A percentile compares a stretch with the other conserved stretches of the same genome.
Evolutionary conservation across 257 asterid species (phyloP).

Genomic region (Gentiana macrophylla): DNA sequence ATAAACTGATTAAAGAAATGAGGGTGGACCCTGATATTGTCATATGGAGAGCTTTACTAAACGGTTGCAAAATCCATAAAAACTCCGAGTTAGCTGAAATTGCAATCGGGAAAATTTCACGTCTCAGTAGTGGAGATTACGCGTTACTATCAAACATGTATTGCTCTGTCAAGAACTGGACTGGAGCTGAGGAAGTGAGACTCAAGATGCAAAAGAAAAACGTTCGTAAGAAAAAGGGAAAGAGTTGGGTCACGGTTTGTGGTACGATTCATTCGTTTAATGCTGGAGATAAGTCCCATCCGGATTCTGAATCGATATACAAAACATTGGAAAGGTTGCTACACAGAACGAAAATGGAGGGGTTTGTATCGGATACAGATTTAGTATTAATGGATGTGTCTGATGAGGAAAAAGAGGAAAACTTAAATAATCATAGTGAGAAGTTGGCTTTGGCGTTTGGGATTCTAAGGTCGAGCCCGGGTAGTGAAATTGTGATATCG

Average conservation of each 20-base stretch:
- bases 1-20: conserved; percentile 48
- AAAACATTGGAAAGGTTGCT: conserved; percentile 43
- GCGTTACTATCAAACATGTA: conserved; percentile 56
- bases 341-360: conserved; percentile 41
- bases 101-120: conserved; percentile 34
- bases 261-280: conserved; percentile 49
- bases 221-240: conserved; percentile 50
- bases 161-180: conserved; percentile 58
- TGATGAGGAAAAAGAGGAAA: conserved; percentile 79
- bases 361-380: conserved; percentile 33
- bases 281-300: conserved; percentile 55
- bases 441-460: conserved; percentile 66
- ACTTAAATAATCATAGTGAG: conserved; percentile 63
- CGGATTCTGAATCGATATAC: conserved; percentile 42
- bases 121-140: conserved; percentile 59
- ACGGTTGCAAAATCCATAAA: conserved; percentile 61
- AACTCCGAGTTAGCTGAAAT: conserved; percentile 46
- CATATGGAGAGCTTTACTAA: conserved; percentile 63
- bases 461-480: conserved; percentile 59
- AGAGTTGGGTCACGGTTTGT: conserved; percentile 61
- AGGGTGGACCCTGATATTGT: conserved; percentile 57
- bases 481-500: conserved; percentile 43
- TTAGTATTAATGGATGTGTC: conserved; percentile 76
- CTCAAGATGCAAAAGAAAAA: conserved; percentile 39
- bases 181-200: conserved; percentile 48